Evolutionary conservation across 176 grass and related monocot species (phyloP).

Genomic region (Ampelocalamus luodianensis): DNA sequence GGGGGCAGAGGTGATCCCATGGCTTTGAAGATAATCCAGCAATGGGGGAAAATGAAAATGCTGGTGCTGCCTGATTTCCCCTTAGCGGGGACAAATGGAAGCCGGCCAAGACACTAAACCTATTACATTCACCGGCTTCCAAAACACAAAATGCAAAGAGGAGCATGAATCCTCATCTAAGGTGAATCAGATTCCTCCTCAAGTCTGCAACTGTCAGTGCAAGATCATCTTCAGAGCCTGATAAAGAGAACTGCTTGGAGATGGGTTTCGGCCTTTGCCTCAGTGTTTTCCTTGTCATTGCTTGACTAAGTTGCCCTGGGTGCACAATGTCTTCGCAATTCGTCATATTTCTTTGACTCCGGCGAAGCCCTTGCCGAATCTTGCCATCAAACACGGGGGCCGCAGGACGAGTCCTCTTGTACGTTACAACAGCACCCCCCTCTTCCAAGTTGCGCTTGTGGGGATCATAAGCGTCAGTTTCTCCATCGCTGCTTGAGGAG

Average conservation of each 20-base stretch:
- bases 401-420: conserved; percentile 43
- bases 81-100: conserved; percentile 25
- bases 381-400: conserved; percentile 26
- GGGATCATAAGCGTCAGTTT: conserved; percentile 39
- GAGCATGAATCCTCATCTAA: neutral
- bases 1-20: neutral
- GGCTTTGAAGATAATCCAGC: conserved; percentile 7
- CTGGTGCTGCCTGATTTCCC: conserved; percentile 27
- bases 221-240: conserved; percentile 44
- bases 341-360: conserved; percentile 58
- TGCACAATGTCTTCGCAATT: conserved; percentile 25
- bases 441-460: conserved; percentile 33
- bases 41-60: neutral
- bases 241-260: conserved; percentile 42
- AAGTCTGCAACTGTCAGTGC: neutral
- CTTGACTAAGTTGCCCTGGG: conserved; percentile 38
- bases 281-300: conserved; percentile 58
- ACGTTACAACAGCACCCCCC: conserved; percentile 21
- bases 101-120: conserved; percentile 5
- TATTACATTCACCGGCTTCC: neutral
- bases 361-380: conserved; percentile 47
- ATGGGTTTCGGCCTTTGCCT: conserved; percentile 59
- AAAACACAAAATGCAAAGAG: neutral
- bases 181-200: conserved; percentile 37
- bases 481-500: conserved; percentile 33